These are phyloP conservation scores for Stagonosporopsis cucurbitacearum DNA, from an alignment of 2,329 filamentous ascomycete species.

Conservation along the genomic window DNA sequence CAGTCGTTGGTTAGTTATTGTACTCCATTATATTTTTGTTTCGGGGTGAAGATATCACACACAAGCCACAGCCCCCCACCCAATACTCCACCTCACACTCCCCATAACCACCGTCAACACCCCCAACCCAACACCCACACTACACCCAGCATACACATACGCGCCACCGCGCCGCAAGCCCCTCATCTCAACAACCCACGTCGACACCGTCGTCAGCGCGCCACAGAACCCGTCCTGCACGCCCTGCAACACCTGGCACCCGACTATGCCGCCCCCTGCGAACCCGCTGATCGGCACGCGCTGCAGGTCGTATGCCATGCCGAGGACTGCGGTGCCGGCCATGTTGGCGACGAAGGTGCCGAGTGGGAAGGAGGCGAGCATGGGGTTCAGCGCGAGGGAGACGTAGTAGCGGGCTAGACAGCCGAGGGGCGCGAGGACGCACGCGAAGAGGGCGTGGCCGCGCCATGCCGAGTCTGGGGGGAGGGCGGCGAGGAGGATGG, in stretches of 20 bases:
- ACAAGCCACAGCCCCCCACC: conserved; percentile 37
- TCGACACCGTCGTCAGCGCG: conserved; percentile 56
- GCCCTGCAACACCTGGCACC: conserved; percentile 57
- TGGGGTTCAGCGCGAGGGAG: conserved; percentile 73
- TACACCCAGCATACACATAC: conserved; percentile 68
- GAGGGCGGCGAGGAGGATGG: conserved; percentile 72
- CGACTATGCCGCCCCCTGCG: conserved; percentile 49
- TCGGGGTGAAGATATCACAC: too few species aligned
- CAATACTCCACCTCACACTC: conserved; percentile 71
- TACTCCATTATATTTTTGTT: too few species aligned
- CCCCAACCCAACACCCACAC: conserved; percentile 64
- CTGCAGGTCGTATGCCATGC: conserved; percentile 79
- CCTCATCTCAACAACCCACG: conserved; percentile 56
- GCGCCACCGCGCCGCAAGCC: conserved; percentile 57
- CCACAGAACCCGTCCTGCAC: conserved; percentile 58
- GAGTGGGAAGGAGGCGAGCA: conserved; percentile 73
- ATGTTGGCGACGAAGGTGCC: conserved; percentile 88
- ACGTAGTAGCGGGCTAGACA: conserved; percentile 77
- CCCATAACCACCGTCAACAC: conserved; percentile 76
- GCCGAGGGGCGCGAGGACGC: conserved; percentile 83
- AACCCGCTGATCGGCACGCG: conserved; percentile 59
- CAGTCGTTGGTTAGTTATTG: too few species aligned
- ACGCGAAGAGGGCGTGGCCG: conserved; percentile 73
- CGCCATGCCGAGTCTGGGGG: conserved; percentile 78
- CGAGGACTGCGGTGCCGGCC: conserved; percentile 75